Evolutionary conservation across 257 asterid genomes (phyloP), one percentile per base, ranked within the genome.

Genomic region (Prunella vulgaris): DNA sequence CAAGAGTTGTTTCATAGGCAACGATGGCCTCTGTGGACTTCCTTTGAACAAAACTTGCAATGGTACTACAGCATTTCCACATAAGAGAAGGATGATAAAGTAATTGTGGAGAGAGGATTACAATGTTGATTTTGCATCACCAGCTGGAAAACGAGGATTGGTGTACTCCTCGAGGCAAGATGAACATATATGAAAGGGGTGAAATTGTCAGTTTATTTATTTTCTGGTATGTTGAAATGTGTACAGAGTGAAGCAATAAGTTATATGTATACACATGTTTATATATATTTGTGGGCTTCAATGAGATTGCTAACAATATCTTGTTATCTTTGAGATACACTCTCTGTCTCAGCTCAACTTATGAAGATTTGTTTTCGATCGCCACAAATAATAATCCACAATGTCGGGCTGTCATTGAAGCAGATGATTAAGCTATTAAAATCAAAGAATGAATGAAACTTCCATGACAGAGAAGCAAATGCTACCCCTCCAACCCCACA

Each of bases 21-120:
- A 87, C 57, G 60, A 7, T 0, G 86, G 82, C 44, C 80, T 89
- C 0, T 84, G 96, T 6, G 87, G 95, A 7, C 46, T 71, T 25
- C 92, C 84, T 33, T 58, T 80, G 46, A 73, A 37, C 37, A 72
- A 5, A 59, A 69, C 63, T 21, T 82, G 79, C 30, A 78, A 75
- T 51, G 77, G 61, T 44, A 12, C 10, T 21, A 58, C 74, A 0
- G 49, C 27, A 60, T 7, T 5, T 12, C 40, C 13, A 42, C 64
- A 10, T 35, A 33, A 25, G 66, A 13, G 21, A 3, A 18, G 25
- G 64, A 57, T 76, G 52, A n/a, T 60, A 32, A 27, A 56, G 66
- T 60, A 64, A 59, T 24, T 28, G 51, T 74, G 12, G 72, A 0
- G 42, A 61, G 22, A 49, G 54, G 24, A 22, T 76, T n/a, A 14